Evolutionary conservation across 2,329 filamentous ascomycete genomes (phyloP).

Genomic region (Cladosporium sp.): DNA sequence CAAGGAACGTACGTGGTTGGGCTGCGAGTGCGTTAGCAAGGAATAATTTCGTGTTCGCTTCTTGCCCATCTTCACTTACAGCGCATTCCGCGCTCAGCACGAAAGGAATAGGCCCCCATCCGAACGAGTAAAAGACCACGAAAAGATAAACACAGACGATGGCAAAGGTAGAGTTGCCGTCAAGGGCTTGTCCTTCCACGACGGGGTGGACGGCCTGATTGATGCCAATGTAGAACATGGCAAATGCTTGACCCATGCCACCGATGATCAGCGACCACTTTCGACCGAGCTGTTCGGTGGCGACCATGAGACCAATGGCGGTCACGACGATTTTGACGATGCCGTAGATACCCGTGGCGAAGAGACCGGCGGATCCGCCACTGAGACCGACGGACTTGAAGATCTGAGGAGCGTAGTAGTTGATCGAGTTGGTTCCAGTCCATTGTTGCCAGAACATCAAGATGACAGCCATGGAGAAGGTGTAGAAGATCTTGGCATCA

Average conservation of each 20-base stretch:
- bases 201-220: constrained; percentile 46
- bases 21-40: constrained; percentile 12
- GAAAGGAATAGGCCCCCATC: constrained; percentile 44
- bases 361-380: constrained; percentile 37
- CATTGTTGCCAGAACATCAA: constrained; percentile 43
- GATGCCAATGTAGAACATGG: constrained; percentile 40
- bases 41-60: constrained; percentile 1
- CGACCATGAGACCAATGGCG: constrained; percentile 40
- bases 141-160: constrained; percentile 51
- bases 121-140: constrained; percentile 45
- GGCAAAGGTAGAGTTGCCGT: constrained; percentile 52
- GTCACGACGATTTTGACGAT: constrained; percentile 45
- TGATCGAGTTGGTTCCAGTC: constrained; percentile 35
- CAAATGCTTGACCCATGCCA: constrained; percentile 40
- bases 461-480: constrained; percentile 38
- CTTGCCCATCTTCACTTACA: background rate
- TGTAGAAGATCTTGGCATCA: constrained; percentile 38
- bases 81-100: constrained; percentile 37
- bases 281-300: constrained; percentile 43
- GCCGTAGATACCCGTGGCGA: constrained; percentile 45
- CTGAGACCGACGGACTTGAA: constrained; percentile 40
- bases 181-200: constrained; percentile 30
- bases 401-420: constrained; percentile 44
- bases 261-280: constrained; percentile 44
- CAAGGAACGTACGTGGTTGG: constrained; percentile 35